Base-by-base conservation (phyloP, 306 rosid genomes). In the Ochetophila trinervis region DNA sequence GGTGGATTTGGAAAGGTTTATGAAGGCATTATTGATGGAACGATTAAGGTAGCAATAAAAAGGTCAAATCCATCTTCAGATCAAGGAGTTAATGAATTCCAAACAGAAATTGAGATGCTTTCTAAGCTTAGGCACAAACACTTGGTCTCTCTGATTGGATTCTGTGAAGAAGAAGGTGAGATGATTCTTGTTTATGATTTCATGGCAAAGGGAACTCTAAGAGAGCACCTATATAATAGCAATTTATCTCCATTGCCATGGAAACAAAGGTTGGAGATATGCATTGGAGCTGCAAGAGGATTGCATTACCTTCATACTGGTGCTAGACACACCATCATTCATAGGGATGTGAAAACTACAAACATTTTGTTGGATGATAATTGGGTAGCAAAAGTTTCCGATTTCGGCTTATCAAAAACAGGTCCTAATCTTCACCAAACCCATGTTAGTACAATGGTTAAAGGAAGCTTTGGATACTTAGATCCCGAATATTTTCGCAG, bases 1-100 rank as follows among this genome's bases (percentile, higher is more conserved):
- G 85, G 85, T 63, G 85, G 88, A 21, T 83, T 80, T 70, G 88
- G 88, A 36, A 80, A 79, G 67, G 88, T 83, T 21, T 83, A 80
- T 60, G 68, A 68, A 62, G 88, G 88, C 49, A 59, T 63, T 60
- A 71, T 80, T 44, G 83, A 74, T 36, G 88, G 84, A 71, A 68
- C 65, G 51, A 63, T 67, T 22, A 23, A 51, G 53, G 88, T 83
- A n/a, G 85, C 88, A 13, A 67, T 80, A 18, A 83, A 83, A 24
- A 80, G 88, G 71, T 71, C 80, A 21, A 83, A 74, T 63, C 76
- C 83, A 0, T 74, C 76, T 71, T 80, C 85, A 2, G 60, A 80
- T 14, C 81, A 83, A 70, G 85, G 85, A 54, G 40, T 80, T 5
- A 2, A 47, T 12, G 88, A 83, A 52, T 80, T 83, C 67, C 79